Base-by-base conservation (phyloP, 768 basidiomycete genomes). In the Phallus indusiatus region DNA sequence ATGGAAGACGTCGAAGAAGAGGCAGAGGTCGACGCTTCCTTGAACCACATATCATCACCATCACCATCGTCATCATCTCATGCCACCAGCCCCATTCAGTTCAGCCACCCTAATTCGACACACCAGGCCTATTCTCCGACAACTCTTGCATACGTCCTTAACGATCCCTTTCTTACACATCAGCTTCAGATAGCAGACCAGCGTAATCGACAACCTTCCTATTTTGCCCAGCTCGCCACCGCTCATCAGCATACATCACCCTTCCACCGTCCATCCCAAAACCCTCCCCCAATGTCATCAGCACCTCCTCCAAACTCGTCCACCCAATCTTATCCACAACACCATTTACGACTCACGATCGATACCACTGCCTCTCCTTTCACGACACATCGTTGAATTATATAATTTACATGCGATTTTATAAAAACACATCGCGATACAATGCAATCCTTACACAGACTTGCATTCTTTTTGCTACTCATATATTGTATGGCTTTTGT, bases 1-100 rank as follows among this genome's bases (percentile, higher is more conserved):
- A 58, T 58, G 56, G 56, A 58, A 51, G 56, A 58, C 14, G 56
- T 58, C 17, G 55, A 56, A 47, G 56, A 58, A 24, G 56, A 58
- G 24, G 56, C 56, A 20, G 46, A 58, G 24, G 56, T 58, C 6
- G 49, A 58, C 18, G 56, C 56, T 21, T 58, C 56, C 14, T 21
- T 58, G 22, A 35, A 24, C 42, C 10, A 47, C 11, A n/a, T 20
- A 8, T 50, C 49, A 50, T 37, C 36, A 16, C 36, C n/a, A n/a
- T n/a, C n/a, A n/a, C n/a, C n/a, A n/a, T n/a, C n/a, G n/a, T n/a
- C n/a, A n/a, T n/a, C n/a, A n/a, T n/a, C n/a, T n/a, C n/a, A 37
- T 37, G 28, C 56, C 12, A n/a, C 49, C n/a, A 58, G 49, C 22
- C 56, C 56, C 17, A 52, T 35, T 24, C 56, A 58, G 35, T 48